Evolutionary conservation across 257 asterid genomes (phyloP), one percentile per base, ranked within the genome.

Genomic region (Solanum piurae): DNA sequence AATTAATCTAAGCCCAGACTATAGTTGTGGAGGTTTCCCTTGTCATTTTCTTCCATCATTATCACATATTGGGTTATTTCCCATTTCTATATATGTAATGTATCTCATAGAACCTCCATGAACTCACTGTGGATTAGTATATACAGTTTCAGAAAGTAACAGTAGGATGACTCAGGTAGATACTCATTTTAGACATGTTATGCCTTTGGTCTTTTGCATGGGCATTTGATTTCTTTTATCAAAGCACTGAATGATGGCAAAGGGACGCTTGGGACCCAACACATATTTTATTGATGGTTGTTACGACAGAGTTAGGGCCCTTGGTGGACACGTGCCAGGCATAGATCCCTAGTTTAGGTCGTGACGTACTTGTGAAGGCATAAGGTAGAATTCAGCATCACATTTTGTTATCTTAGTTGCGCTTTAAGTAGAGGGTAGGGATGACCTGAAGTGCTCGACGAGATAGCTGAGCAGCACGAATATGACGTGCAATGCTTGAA

Each of bases 401-500:
- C 13, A 40, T 13, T 76, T 40, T 55, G 12, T 40, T 12, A 13
- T 7, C 36, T 76, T n/a, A 76, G 36, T 76, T 76, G 23, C 52
- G 3, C 36, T 40, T 23, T 83, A 79, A 38, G 38, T 38, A 46
- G 33, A 77, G 62, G 37, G 79, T 9, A 36, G 88, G 74, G 84
- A 73, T 40, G 38, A 97, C 98, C 98, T 94, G 98, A 88, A 92
- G 90, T 89, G 99, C 98, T 46, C 98, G 92, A 42, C 95, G 96
- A 89, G 99, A 97, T 90, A 96, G 91, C 90, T 96, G 98, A 87
- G 96, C 93, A 60, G 96, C 94, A 27, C 98, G 95, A 88, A 97
- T 95, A 85, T 98, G 93, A 73, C 91, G 98, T 38, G 99, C 99
- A 90, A 97, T 97, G 93, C 93, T 92, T 80, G 99, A 94, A 74